These are phyloP conservation scores for Verticillium longisporum DNA, from an alignment of 2,329 filamentous ascomycete species.

Conservation along the genomic window DNA sequence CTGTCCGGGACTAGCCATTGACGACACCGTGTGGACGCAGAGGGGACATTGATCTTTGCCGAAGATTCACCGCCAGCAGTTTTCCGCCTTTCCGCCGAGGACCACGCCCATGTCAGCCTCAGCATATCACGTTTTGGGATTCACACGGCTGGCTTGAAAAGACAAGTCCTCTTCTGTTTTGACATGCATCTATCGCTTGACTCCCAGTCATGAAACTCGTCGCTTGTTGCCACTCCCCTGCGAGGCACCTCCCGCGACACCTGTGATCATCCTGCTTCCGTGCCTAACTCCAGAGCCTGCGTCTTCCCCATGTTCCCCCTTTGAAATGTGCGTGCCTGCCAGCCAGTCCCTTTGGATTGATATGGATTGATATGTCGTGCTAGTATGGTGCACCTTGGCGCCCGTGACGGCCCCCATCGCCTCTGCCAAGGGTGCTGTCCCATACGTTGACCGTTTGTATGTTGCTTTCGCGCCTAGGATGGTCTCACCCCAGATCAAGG, in stretches of 20 bases:
- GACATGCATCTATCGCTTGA: neutral
- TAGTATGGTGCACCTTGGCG: neutral
- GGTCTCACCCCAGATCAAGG: slow-evolving; percentile 19
- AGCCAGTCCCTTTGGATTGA: neutral
- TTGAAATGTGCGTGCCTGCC: neutral
- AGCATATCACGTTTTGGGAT: neutral
- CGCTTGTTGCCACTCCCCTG: neutral
- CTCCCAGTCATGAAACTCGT: neutral
- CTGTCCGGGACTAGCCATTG: neutral
- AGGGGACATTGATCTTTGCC: neutral
- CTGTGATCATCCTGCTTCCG: neutral
- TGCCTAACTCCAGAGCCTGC: neutral
- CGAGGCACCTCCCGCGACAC: neutral
- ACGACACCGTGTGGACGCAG: neutral
- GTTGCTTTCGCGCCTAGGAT: neutral
- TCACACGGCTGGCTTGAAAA: neutral
- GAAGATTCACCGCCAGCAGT: neutral
- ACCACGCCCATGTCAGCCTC: neutral
- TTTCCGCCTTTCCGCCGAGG: neutral
- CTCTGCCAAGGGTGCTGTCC: neutral
- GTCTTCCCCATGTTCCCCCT: neutral
- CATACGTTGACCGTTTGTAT: neutral
- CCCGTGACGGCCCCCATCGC: too few species aligned
- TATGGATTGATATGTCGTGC: neutral
- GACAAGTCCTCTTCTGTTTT: neutral